These are phyloP conservation scores for Collybia nuda DNA, from an alignment of 768 basidiomycete genomes.

Conservation along the genomic window DNA sequence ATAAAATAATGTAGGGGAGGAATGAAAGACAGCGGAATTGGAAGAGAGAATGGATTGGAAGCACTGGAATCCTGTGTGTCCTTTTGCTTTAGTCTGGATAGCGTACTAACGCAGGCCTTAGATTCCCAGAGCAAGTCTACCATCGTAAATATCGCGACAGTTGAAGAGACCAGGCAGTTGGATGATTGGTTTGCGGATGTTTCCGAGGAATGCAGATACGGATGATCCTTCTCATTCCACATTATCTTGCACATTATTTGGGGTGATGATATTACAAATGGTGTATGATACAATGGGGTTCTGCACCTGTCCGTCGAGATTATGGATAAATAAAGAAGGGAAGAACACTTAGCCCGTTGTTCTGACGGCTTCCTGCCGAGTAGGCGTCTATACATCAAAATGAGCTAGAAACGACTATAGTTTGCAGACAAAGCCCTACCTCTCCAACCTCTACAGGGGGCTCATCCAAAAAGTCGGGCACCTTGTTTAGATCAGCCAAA, in stretches of 20 bases:
- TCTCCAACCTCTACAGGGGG: conserved; percentile 70
- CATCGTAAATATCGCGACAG: conserved; percentile 69
- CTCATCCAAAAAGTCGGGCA: conserved; percentile 92
- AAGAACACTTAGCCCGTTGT: conserved; percentile 36
- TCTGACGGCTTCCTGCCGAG: conserved; percentile 53
- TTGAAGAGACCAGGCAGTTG: conserved; percentile 51
- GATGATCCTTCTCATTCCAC: conserved; percentile 36
- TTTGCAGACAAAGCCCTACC: conserved; percentile 34
- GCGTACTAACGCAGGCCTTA: conserved; percentile 22
- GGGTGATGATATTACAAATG: conserved; percentile 12
- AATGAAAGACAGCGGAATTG: conserved; percentile 88
- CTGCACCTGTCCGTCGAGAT: conserved; percentile 2
- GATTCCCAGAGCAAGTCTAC: conserved; percentile 86
- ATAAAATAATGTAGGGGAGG: conserved; percentile 62
- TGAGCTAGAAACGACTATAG: not conserved
- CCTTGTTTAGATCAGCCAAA: conserved; percentile 80
- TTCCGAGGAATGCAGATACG: conserved; percentile 57
- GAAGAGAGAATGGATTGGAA: conserved; percentile 83
- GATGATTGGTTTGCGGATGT: conserved; percentile 83
- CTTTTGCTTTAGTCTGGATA: not conserved
- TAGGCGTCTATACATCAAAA: conserved; percentile 33
- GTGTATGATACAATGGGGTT: conserved; percentile 15
- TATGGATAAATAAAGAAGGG: conserved; percentile 9
- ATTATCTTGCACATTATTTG: not conserved
- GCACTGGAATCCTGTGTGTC: conserved; percentile 75